Base-by-base conservation (phyloP, 352 stramenopile species). In the Globisporangium lucens region DNA sequence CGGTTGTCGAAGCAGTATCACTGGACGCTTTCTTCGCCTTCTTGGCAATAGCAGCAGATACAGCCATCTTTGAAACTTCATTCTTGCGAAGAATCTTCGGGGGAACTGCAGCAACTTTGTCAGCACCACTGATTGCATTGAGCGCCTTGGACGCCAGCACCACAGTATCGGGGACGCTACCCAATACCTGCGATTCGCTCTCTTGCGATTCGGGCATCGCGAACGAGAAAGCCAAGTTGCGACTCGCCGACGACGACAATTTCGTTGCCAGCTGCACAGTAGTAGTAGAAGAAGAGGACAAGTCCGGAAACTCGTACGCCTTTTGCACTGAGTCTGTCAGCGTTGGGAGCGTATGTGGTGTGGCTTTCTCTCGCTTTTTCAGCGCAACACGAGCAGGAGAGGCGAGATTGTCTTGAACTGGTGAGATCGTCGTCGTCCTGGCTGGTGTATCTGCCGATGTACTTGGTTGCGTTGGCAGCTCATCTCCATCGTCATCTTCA, bases 181-280 rank as follows among this genome's bases (percentile, higher is more conserved):
- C 74, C 35, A 75, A 56, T 1, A 71, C 46, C 33, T 86, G 67
- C 3, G 75, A 76, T 30, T 90, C 72, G 20, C 67, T 78, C 12
- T 90, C 83, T 56, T 90, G 76, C 4, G 85, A 90, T 22, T 83
- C 74, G 3, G 80, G 82, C 55, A 79, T 78, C 5, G 82, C 71
- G 66, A 90, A 90, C 4, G 83, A 85, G 57, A 91, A 87, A 55
- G 90, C 75, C 47, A 91, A 74, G 8, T 79, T 89, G 20, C 81
- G 81, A 30, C 85, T 89, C 46, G 76, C 73, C 20, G 41, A 8
- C 1, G 68, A 66, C 1, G 73, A 78, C 17, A 65, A 41, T 30
- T 75, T 61, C 8, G 20, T 36, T 47, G 29, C 55, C 30, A 49
- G 41, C 5, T n/a, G 41, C 4, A n/a, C 15, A 49, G 15, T n/a